Evolutionary conservation across 2,329 filamentous ascomycete species (phyloP).

Genomic region (Phyllosticta paracitricarpa): DNA sequence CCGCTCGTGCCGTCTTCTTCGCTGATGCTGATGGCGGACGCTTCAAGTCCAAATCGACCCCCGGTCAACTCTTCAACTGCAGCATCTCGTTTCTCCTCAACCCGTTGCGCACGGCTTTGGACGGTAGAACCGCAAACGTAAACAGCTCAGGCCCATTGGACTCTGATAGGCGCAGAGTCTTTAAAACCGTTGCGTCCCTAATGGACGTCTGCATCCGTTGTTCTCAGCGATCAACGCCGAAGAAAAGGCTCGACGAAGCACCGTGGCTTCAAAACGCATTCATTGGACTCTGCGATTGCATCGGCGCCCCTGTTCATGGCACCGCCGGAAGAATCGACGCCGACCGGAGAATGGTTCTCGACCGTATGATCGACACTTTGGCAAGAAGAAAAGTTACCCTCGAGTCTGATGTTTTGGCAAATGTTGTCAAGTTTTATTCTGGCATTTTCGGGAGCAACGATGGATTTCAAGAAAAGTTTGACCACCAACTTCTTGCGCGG

Average conservation of each 20-base stretch:
- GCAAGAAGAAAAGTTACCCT: conserved; percentile 18
- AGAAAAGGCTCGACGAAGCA: conserved; percentile 29
- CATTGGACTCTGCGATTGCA: conserved; percentile 25
- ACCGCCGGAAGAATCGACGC: conserved; percentile 9
- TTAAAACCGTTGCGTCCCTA: conserved; percentile 15
- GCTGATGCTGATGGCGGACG: conserved; percentile 8
- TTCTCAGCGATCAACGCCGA: conserved; percentile 30
- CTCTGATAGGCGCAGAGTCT: conserved; percentile 2
- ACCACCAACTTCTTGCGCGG: conserved; percentile 19
- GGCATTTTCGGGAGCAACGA: conserved; percentile 8
- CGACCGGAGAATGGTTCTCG: conserved; percentile 14
- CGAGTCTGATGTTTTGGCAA: conserved; percentile 19
- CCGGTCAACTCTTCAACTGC: conserved; percentile 11
- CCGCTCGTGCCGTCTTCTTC: conserved; percentile 30
- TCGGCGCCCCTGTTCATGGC: conserved; percentile 20
- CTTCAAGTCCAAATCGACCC: conserved; percentile 11
- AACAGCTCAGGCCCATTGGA: not conserved
- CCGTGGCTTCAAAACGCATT: conserved; percentile 37
- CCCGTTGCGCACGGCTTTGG: not conserved
- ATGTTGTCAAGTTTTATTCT: conserved; percentile 27
- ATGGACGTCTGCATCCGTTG: conserved; percentile 33
- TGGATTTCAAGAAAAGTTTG: not conserved
- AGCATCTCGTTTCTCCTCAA: not conserved
- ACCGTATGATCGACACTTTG: conserved; percentile 19
- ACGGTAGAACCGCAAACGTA: not conserved